Conservation (phyloP, 2,329 filamentous ascomycete genomes). For the Alternaria metachromatica region DNA sequence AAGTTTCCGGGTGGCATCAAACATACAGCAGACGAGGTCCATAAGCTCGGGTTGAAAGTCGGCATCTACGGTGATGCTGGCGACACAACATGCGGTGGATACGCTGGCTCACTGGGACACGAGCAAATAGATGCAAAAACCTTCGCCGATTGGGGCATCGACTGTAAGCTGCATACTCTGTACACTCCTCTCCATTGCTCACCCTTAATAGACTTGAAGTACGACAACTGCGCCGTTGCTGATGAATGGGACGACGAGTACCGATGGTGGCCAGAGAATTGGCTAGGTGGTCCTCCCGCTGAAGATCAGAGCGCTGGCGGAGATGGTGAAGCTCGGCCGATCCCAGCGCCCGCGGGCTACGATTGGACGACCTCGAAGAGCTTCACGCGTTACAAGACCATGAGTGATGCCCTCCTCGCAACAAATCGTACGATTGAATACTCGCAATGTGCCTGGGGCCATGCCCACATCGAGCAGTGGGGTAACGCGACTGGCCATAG, state of each 20-base stretch:
- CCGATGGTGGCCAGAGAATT: constrained; percentile 51
- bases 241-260: constrained; percentile 48
- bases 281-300: constrained; percentile 46
- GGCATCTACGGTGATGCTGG: constrained; percentile 67
- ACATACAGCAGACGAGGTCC: constrained; percentile 60
- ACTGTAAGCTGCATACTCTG: constrained; percentile 17
- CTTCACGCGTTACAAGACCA: constrained; percentile 56
- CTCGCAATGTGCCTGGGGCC: constrained; percentile 46
- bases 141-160: constrained; percentile 53
- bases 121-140: constrained; percentile 64
- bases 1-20: constrained; percentile 65
- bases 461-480: constrained; percentile 40
- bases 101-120: constrained; percentile 63
- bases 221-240: constrained; percentile 47
- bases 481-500: constrained; percentile 40
- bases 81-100: constrained; percentile 60
- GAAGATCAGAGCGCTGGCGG: constrained; percentile 44
- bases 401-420: constrained; percentile 52
- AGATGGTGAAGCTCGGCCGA: constrained; percentile 33
- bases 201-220: constrained; percentile 31
- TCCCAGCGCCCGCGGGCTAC: constrained; percentile 55
- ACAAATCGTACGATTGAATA: constrained; percentile 48
- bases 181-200: neutral
- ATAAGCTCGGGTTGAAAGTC: constrained; percentile 64
- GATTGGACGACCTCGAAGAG: constrained; percentile 59